Conservation (phyloP, 805 yeast genomes). For the Torulaspora maleeae region DNA sequence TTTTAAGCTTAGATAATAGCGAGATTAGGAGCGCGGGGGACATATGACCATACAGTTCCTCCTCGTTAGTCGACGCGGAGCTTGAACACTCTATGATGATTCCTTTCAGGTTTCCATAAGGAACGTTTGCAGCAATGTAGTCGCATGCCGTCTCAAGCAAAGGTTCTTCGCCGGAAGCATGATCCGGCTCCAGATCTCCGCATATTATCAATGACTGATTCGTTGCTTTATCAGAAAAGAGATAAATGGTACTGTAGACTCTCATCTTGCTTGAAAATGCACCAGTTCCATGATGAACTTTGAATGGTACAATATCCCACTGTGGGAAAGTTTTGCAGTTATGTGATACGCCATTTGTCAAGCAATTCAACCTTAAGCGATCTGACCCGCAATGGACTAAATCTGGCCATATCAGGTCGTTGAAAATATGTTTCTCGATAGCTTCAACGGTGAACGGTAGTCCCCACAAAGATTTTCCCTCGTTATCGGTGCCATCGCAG, state of each 20-base stretch:
- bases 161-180: slow-evolving; percentile 30
- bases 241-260: slow-evolving; percentile 52
- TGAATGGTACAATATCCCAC: slow-evolving; percentile 36
- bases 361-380: slow-evolving; percentile 16
- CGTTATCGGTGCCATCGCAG: slow-evolving; percentile 10
- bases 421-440: slow-evolving; percentile 56
- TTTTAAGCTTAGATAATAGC: slow-evolving; percentile 44
- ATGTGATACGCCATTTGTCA: slow-evolving; percentile 11
- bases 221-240: slow-evolving; percentile 41
- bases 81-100: slow-evolving; percentile 79
- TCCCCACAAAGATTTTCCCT: slow-evolving; percentile 51
- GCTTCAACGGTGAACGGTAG: slow-evolving; percentile 48
- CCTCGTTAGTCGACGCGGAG: slow-evolving; percentile 40
- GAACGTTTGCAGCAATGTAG: slow-evolving; percentile 45
- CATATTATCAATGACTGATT: slow-evolving; percentile 50
- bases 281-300: slow-evolving; percentile 40
- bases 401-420: slow-evolving; percentile 79
- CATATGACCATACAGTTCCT: slow-evolving; percentile 72
- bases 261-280: slow-evolving; percentile 24
- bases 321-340: slow-evolving; percentile 22
- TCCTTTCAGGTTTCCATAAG: slow-evolving; percentile 41
- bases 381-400: slow-evolving; percentile 32
- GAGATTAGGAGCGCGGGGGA: slow-evolving; percentile 58
- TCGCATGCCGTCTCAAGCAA: slow-evolving; percentile 48
- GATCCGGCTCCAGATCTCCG: slow-evolving; percentile 83